Base-by-base conservation (phyloP, 495 filamentous ascomycete species). In the Aspergillus saccharolyticus region DNA sequence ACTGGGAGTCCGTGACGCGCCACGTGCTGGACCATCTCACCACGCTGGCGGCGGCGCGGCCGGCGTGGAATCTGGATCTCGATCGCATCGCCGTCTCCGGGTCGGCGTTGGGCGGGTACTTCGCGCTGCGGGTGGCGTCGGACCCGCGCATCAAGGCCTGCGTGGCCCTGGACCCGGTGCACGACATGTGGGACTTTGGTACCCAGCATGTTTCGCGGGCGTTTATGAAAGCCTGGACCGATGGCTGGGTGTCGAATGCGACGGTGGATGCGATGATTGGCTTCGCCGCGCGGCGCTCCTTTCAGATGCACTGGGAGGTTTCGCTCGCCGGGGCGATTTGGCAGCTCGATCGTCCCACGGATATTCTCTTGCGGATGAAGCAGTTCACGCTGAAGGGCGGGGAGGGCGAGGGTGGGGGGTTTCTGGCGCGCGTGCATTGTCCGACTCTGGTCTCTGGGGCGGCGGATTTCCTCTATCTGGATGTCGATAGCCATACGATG, bases 121-220 rank as follows among this genome's bases (percentile, higher is more conserved):
- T 58, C 57, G 76, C 58, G 16, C 67, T 61, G 4, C 69, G 73
- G 1, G 77, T 60, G 1, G 75, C 77, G 0, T 43, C 58, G 0
- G 77, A 81, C 53, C 54, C 69, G 0, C 71, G 78, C 3, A 61
- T 82, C 65, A 69, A 68, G 33, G 79, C 79, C 0, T 80, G 78
- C 53, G 60, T 81, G 0, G 22, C 64, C 9, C 52, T 74, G 10
- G 79, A 83, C 53, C 46, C 56, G 3, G 68, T 79, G 52, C 78
- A 76, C 63, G 49, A 56, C 59, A 20, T 83, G 46, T 73, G 20
- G 33, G 68, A 68, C 20, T 53, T 79, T 8, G 67, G 60, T 1
- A 58, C n/a, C 6, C 53, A 24, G 0, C 63, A 66, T 1, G 61
- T 78, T 53, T 63, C 75, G 2, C n/a, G 19, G n/a, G 53, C n/a